Evolutionary conservation across 1,284 basidiomycete species (phyloP).

Genomic region (Tilletia setariae): DNA sequence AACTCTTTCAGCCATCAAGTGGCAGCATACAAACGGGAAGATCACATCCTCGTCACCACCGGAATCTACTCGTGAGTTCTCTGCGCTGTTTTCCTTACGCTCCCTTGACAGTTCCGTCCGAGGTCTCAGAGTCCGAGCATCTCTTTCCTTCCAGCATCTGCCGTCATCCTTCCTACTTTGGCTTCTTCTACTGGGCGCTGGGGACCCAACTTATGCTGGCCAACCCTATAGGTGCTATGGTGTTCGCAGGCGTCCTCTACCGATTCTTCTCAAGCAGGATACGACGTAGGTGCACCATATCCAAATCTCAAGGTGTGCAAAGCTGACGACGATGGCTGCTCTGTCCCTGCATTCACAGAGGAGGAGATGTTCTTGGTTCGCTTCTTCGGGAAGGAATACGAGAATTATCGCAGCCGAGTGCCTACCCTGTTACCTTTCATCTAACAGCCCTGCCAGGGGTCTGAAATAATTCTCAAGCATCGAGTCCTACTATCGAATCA

Average conservation of each 20-base stretch:
- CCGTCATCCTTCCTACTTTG: conserved; percentile 92
- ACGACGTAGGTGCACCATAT: conserved; percentile 56
- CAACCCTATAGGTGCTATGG: conserved; percentile 72
- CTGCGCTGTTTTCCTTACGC: background rate
- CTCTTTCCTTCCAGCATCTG: conserved; percentile 64
- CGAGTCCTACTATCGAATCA: too few species aligned
- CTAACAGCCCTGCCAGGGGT: background rate
- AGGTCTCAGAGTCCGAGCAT: too few species aligned
- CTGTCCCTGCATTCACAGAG: conserved; percentile 55
- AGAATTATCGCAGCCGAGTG: conserved; percentile 67
- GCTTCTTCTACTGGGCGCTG: conserved; percentile 97
- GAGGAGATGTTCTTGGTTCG: conserved; percentile 71
- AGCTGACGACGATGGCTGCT: background rate
- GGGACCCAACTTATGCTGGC: conserved; percentile 90
- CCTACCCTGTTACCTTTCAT: conserved; percentile 66
- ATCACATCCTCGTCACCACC: conserved; percentile 45
- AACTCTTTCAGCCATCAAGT: conserved; percentile 81
- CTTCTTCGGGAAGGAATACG: conserved; percentile 80
- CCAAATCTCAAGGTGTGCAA: conserved; percentile 3
- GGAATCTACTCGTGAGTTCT: conserved; percentile 39
- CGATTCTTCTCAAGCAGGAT: conserved; percentile 82
- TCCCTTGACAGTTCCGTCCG: too few species aligned
- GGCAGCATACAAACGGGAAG: conserved; percentile 36
- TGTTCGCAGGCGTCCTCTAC: conserved; percentile 69
- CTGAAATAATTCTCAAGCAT: too few species aligned